Conservation (phyloP, 352 stramenopile genomes). For the Globisporangium megalacanthum region DNA sequence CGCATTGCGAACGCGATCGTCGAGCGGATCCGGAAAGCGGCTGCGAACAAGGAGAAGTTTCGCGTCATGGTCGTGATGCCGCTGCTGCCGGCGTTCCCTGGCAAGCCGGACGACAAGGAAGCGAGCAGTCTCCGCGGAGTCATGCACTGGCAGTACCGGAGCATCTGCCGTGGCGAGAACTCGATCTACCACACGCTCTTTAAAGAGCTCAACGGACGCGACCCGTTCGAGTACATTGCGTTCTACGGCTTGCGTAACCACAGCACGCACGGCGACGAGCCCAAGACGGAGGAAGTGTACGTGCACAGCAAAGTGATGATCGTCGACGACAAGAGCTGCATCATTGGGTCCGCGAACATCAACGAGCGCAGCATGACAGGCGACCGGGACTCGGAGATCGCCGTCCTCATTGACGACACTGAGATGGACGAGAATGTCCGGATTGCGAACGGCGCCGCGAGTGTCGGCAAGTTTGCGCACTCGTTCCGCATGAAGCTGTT, state of each 20-base stretch:
- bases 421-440: slow-evolving; percentile 53
- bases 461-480: slow-evolving; percentile 75
- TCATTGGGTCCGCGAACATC: slow-evolving; percentile 85
- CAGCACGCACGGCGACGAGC: slow-evolving; percentile 21
- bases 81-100: slow-evolving; percentile 75
- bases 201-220: slow-evolving; percentile 54
- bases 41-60: slow-evolving; percentile 79
- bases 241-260: slow-evolving; percentile 81
- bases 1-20: slow-evolving; percentile 79
- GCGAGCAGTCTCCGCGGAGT: slow-evolving; percentile 76
- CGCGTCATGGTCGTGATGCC: slow-evolving; percentile 85
- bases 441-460: slow-evolving; percentile 36
- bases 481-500: slow-evolving; percentile 87
- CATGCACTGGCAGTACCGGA: slow-evolving; percentile 88
- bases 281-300: slow-evolving; percentile 76
- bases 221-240: slow-evolving; percentile 86
- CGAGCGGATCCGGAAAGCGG: slow-evolving; percentile 66
- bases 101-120: slow-evolving; percentile 74
- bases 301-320: slow-evolving; percentile 92
- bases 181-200: slow-evolving; percentile 81
- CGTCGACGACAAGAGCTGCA: slow-evolving; percentile 70
- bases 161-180: slow-evolving; percentile 73
- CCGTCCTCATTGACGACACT: slow-evolving; percentile 77
- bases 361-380: slow-evolving; percentile 87
- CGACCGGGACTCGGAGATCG: slow-evolving; percentile 84